Evolutionary conservation across 192 early-diverging fungal species (phyloP).

Genomic region (Umbelopsis ramanniana): DNA sequence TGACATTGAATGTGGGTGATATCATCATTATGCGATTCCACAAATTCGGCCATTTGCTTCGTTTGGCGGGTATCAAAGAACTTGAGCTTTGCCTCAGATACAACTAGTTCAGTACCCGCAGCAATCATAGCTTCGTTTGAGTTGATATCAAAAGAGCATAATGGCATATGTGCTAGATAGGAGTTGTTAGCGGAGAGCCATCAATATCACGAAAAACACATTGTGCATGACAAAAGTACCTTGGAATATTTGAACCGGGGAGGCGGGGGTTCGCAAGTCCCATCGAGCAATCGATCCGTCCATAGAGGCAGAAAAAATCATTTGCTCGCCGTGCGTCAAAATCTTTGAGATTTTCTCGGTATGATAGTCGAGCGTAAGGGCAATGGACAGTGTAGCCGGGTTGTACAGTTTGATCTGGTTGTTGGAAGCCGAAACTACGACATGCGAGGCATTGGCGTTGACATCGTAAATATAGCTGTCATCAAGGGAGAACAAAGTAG

Average conservation of each 20-base stretch:
- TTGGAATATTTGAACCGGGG: slow-evolving; percentile 60
- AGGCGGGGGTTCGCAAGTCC: slow-evolving; percentile 63
- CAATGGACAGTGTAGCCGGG: slow-evolving; percentile 47
- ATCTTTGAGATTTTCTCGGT: slow-evolving; percentile 66
- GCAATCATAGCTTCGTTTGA: slow-evolving; percentile 52
- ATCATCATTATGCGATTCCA: slow-evolving; percentile 77
- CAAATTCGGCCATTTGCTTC: slow-evolving; percentile 44
- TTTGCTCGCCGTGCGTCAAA: slow-evolving; percentile 53
- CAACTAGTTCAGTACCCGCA: slow-evolving; percentile 55
- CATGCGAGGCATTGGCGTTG: slow-evolving; percentile 42
- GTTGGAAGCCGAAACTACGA: slow-evolving; percentile 65
- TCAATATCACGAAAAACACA: slow-evolving; percentile 26
- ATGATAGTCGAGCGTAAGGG: slow-evolving; percentile 59
- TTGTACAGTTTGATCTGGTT: slow-evolving; percentile 71
- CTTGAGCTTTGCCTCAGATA: slow-evolving; percentile 48
- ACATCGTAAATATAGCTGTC: slow-evolving; percentile 65
- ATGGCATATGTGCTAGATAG: slow-evolving; percentile 33
- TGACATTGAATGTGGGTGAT: slow-evolving; percentile 79
- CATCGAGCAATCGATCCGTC: slow-evolving; percentile 67
- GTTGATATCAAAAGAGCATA: slow-evolving; percentile 60
- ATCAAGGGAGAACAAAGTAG: slow-evolving; percentile 47
- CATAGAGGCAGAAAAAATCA: slow-evolving; percentile 65
- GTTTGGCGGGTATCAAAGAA: slow-evolving; percentile 52
- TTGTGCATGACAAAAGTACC: slow-evolving; percentile 47
- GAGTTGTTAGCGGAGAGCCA: background rate